Percentiles rank a stretch among this genome's conserved stretches.
Evolutionary conservation across 202 grass and related monocot species (phyloP).

Genomic region (Panicum hallii): DNA sequence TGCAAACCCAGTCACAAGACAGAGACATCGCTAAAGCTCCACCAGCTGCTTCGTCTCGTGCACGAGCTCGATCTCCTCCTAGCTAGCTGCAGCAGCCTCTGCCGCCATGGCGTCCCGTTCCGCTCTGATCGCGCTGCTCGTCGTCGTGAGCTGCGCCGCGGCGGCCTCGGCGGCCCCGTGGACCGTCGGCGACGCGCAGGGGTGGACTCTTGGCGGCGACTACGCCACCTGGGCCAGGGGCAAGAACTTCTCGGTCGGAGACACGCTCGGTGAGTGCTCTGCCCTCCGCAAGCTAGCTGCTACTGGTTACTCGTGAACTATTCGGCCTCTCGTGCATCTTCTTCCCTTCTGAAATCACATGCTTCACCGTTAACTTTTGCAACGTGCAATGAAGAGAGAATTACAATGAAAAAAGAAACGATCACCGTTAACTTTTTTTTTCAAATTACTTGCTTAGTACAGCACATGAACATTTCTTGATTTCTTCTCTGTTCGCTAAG

Average conservation of each 20-base stretch:
- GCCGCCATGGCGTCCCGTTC: slow-evolving; percentile 50
- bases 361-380: too few species aligned
- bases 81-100: background rate
- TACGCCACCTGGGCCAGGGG: slow-evolving; percentile 45
- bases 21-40: slow-evolving; percentile 3
- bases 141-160: slow-evolving; percentile 49
- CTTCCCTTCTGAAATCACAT: too few species aligned
- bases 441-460: too few species aligned
- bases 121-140: slow-evolving; percentile 47
- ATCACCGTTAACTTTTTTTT: too few species aligned
- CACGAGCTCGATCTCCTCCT: background rate
- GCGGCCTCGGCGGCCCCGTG: slow-evolving; percentile 35
- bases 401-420: too few species aligned
- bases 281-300: too few species aligned
- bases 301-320: too few species aligned
- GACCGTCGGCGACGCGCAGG: slow-evolving; percentile 49
- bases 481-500: too few species aligned
- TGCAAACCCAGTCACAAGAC: background rate
- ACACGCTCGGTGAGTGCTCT: slow-evolving; percentile 50
- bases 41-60: background rate
- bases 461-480: too few species aligned
- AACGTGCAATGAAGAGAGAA: too few species aligned
- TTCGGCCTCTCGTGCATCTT: background rate
- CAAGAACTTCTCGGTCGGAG: slow-evolving; percentile 44
- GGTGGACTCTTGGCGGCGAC: slow-evolving; percentile 22